A percentile compares a stretch with the other conserved stretches of the same genome.
These are phyloP conservation scores for Marasmius oreades DNA, from an alignment of 1,284 basidiomycete genomes.

Conservation along the genomic window DNA sequence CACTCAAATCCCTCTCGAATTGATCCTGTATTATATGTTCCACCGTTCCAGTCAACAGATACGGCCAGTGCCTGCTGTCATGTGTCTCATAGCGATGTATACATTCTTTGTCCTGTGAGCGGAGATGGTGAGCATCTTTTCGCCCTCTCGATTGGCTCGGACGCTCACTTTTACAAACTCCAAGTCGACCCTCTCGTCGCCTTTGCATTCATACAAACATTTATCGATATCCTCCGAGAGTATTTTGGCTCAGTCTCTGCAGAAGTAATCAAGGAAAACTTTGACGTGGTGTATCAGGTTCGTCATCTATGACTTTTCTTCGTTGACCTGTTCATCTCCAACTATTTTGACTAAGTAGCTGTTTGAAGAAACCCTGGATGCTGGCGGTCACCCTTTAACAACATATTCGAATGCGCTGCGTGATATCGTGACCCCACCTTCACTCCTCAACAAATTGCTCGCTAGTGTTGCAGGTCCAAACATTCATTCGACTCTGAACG, in stretches of 20 bases:
- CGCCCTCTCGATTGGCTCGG: not conserved
- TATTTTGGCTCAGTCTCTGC: slow-evolving; percentile 77
- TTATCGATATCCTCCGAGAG: slow-evolving; percentile 80
- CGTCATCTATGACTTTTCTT: too few species aligned
- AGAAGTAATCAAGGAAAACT: slow-evolving; percentile 85
- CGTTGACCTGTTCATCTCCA: not conserved
- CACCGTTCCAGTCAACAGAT: slow-evolving; percentile 43
- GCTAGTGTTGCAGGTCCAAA: slow-evolving; percentile 52
- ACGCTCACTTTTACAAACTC: slow-evolving; percentile 1
- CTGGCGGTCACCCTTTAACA: slow-evolving; percentile 88
- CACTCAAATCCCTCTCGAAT: slow-evolving; percentile 48
- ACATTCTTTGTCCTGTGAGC: slow-evolving; percentile 78
- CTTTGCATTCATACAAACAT: slow-evolving; percentile 85
- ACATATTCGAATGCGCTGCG: slow-evolving; percentile 91
- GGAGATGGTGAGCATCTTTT: slow-evolving; percentile 58
- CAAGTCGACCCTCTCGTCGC: slow-evolving; percentile 87
- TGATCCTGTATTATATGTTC: slow-evolving; percentile 70
- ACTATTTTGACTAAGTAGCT: slow-evolving; percentile 46
- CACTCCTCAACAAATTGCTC: slow-evolving; percentile 77
- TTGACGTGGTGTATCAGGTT: slow-evolving; percentile 94
- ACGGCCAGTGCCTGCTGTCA: slow-evolving; percentile 76
- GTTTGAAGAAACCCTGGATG: slow-evolving; percentile 92
- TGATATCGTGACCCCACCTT: slow-evolving; percentile 89
- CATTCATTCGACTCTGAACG: slow-evolving; percentile 37
- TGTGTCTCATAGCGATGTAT: slow-evolving; percentile 71